Base-by-base conservation (phyloP, 106 monocot genomes). In the Dendrobium officinale region DNA sequence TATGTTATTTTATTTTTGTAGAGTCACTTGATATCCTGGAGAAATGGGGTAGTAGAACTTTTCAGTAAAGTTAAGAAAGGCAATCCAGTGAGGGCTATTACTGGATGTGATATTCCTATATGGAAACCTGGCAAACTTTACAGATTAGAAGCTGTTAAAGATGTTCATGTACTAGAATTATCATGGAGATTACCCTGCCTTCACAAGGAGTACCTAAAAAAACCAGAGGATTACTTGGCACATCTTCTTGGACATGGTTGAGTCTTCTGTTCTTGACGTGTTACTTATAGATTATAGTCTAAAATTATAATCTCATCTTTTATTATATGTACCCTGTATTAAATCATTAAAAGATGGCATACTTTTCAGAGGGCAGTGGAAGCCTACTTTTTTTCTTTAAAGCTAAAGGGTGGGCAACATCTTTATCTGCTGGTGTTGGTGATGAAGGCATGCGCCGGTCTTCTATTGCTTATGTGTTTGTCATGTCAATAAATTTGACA, bases 201-300 rank as follows among this genome's bases (percentile, higher is more conserved):
- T 73, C 86, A 82, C 44, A 91, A 90, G 80, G 95, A 99, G 77
- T 99, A 99, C 86, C 77, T 95, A 56, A 95, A 99, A 83, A 99
- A 95, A 81, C 93, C 98, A 37, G 89, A 99, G 80, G 95, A 91
- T 86, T 99, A 99, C 74, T 72, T 99, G 59, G 83, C 95, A 47
- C 98, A 99, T 90, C 84, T 95, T 54, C 40, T 99, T 83, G 98
- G 98, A 10, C 95, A 99, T 87, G 98, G 98, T 99, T 81, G 67
- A 85, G 40, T 83, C 54, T 56, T 64, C 80, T 37, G 5, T 43
- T 18, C 43, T 42, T 4, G 0, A 42, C 43, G 43, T 43, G 74
- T 74, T 9, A 4, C 18, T 20, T 74, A 43, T 44, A 43, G 9
- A 74, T 74, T 74, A 44, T 42, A 43, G 42, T 74, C 15, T 19